Base-by-base conservation (phyloP, 371 early-diverging fungal species). In the Batrachochytrium dendrobatidis region DNA sequence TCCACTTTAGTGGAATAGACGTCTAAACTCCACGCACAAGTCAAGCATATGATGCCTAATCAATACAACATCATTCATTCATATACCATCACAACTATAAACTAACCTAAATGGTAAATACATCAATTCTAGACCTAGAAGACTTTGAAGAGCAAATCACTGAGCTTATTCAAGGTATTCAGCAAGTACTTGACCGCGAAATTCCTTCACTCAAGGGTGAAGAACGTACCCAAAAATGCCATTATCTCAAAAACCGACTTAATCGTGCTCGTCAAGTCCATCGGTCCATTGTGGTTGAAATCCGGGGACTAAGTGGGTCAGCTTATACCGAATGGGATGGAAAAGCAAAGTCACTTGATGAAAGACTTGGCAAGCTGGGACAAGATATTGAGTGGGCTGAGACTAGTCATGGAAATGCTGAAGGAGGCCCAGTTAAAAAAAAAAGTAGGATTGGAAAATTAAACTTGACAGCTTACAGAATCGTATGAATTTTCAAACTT, bases 321-420 rank as follows among this genome's bases (percentile, higher is more conserved):
- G 5, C 44, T 2, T 70, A 65, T 0, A 43, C 58, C 26, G 67
- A 66, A 17, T 76, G 75, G 73, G 65, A 71, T 10, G 49, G 68
- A 22, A 71, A 71, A 58, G 79, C 72, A 12, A 67, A 63, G 51
- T 59, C 53, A 29, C 75, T 74, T 55, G 80, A 76, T 22, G 52
- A 46, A 6, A 30, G 46, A 28, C 66, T 82, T 35, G 65, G 31
- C 28, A 69, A 79, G 65, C 62, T 80, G 17, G n/a, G 56, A 56
- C 75, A 82, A 54, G 80, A 82, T 59, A 64, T 79, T 2, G 75
- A 79, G 45, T 81, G 79, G 79, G 79, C 79, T 15, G 79, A 79
- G 62, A 74, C 69, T 43, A 71, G 58, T 17, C 20, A 45, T 26
- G 12, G 24, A 26, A 26, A 20, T 26, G 3, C 46, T 20, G 46